phyloP scores from a whole-genome alignment of 2,329 filamentous ascomycete genomes.

The Bimuria novae-zelandiae region DNA sequence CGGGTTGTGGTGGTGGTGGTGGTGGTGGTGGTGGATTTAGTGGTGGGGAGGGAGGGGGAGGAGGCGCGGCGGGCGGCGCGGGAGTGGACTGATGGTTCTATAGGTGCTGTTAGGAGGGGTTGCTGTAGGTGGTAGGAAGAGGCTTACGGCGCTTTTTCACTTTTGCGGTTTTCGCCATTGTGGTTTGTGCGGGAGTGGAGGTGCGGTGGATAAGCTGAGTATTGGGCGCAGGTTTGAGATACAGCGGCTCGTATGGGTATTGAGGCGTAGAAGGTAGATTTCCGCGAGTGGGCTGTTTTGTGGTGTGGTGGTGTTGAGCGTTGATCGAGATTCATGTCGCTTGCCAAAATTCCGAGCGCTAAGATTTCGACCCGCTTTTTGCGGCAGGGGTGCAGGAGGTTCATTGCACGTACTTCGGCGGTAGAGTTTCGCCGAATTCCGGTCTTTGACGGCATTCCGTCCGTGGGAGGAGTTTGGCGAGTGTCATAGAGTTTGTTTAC shows the following conservation, averaged over 20 bases:
- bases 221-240: too few relatives aligned
- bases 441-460: not conserved
- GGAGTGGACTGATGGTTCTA: slow-evolving; percentile 70
- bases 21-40: slow-evolving; percentile 67
- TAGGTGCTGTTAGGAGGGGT: slow-evolving; percentile 6
- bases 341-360: slow-evolving; percentile 16
- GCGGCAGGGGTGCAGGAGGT: not conserved
- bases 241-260: too few relatives aligned
- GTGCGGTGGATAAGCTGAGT: not conserved
- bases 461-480: too few relatives aligned
- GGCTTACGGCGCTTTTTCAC: slow-evolving; percentile 29
- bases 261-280: too few relatives aligned
- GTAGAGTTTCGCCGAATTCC: not conserved
- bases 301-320: too few relatives aligned
- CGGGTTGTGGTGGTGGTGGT: slow-evolving; percentile 62
- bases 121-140: not conserved
- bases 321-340: too few relatives aligned
- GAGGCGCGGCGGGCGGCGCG: slow-evolving; percentile 74
- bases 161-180: not conserved
- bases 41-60: slow-evolving; percentile 62
- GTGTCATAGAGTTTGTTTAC: too few relatives aligned
- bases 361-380: slow-evolving; percentile 20
- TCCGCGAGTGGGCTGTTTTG: too few relatives aligned
- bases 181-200: not conserved
- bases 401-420: not conserved